These are phyloP conservation scores for Suillus alpinus DNA, from an alignment of 768 basidiomycete genomes.

Conservation along the genomic window DNA sequence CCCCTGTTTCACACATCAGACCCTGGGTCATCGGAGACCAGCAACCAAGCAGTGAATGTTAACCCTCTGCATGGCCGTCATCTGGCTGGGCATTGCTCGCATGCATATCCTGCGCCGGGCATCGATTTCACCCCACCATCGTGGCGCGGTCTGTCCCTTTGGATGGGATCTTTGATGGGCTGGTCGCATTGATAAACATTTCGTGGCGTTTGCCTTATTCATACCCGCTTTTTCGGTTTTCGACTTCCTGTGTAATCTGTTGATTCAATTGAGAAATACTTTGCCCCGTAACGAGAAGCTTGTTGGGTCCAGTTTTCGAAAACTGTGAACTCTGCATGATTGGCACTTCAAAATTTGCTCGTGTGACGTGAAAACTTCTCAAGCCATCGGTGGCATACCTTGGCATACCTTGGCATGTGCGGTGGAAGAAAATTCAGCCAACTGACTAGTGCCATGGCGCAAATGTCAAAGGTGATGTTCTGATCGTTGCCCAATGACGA, in stretches of 20 bases:
- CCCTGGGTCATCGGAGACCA: neutral
- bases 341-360: too few relatives aligned
- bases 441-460: too few relatives aligned
- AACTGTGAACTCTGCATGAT: too few relatives aligned
- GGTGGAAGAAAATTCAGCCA: too few relatives aligned
- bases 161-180: slow-evolving; percentile 30
- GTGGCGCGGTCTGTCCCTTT: slow-evolving; percentile 28
- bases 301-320: too few relatives aligned
- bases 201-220: neutral
- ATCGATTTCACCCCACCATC: slow-evolving; percentile 32
- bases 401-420: too few relatives aligned
- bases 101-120: too few relatives aligned
- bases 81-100: neutral
- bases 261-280: neutral
- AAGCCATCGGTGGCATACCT: too few relatives aligned
- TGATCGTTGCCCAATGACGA: too few relatives aligned
- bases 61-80: neutral
- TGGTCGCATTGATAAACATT: slow-evolving; percentile 23
- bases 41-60: neutral
- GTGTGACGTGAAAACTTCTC: too few relatives aligned
- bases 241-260: neutral
- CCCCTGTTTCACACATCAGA: neutral
- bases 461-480: too few relatives aligned
- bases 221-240: neutral
- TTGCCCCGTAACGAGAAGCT: too few relatives aligned